These are phyloP conservation scores for Phyllosticta citribraziliensis DNA, from an alignment of 2,329 filamentous ascomycete species.

Conservation along the genomic window DNA sequence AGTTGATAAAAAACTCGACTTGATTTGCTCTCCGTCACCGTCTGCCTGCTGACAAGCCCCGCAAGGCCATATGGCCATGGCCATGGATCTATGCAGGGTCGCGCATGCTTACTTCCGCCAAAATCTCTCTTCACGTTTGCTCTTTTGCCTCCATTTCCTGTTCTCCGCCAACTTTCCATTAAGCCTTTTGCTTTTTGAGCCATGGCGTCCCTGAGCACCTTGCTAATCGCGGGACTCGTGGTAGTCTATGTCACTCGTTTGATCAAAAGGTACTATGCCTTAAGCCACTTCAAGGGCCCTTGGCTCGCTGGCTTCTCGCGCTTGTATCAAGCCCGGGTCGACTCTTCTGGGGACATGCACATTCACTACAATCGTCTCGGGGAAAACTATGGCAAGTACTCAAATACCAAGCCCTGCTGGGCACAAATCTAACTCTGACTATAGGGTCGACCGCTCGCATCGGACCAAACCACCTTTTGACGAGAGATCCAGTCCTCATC, in stretches of 20 bases:
- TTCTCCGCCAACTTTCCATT: neutral
- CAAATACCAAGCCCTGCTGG: neutral
- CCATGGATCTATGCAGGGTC: neutral
- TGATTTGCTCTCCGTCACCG: neutral
- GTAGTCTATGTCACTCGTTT: constrained; percentile 17
- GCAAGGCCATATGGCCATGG: neutral
- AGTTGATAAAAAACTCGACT: neutral
- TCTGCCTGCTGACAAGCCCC: neutral
- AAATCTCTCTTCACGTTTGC: neutral
- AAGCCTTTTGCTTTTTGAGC: neutral
- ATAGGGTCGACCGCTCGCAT: constrained; percentile 24
- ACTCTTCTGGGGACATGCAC: constrained; percentile 29
- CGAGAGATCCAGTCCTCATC: constrained; percentile 38
- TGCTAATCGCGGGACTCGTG: constrained; percentile 11
- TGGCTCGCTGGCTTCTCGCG: constrained; percentile 29
- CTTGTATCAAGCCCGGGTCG: constrained; percentile 28
- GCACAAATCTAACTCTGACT: neutral
- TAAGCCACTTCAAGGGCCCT: constrained; percentile 28
- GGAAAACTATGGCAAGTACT: constrained; percentile 26
- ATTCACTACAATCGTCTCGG: constrained; percentile 27
- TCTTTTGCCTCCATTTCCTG: neutral
- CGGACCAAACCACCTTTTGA: constrained; percentile 41
- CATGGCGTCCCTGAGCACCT: neutral
- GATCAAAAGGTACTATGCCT: constrained; percentile 20
- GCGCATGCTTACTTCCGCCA: neutral